Evolutionary conservation across 2,329 filamentous ascomycete genomes (phyloP).

Genomic region (Penicillium sp.): DNA sequence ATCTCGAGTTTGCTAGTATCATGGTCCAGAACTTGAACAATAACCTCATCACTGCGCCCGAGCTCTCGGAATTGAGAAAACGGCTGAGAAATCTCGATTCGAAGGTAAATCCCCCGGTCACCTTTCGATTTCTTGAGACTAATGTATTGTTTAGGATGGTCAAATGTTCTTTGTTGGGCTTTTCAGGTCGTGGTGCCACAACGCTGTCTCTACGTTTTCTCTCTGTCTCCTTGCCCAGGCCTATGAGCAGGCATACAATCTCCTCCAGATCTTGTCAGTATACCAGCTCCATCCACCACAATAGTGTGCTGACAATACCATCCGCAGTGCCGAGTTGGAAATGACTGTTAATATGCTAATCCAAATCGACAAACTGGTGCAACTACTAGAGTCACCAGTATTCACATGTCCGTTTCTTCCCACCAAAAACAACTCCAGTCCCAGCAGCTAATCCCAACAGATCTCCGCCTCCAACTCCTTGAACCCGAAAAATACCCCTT

Average conservation of each 20-base stretch:
- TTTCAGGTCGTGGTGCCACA: slow-evolving; percentile 97
- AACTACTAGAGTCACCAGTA: slow-evolving; percentile 92
- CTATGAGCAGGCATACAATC: slow-evolving; percentile 95
- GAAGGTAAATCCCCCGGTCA: slow-evolving; percentile 52
- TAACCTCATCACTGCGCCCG: slow-evolving; percentile 95
- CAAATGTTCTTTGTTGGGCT: slow-evolving; percentile 93
- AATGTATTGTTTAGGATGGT: slow-evolving; percentile 62
- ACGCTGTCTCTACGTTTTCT: slow-evolving; percentile 95
- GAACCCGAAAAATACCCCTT: slow-evolving; percentile 94
- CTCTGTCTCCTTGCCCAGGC: slow-evolving; percentile 92
- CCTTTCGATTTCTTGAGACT: slow-evolving; percentile 3
- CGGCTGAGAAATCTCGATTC: slow-evolving; percentile 86
- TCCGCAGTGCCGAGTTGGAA: slow-evolving; percentile 80
- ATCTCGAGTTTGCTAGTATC: slow-evolving; percentile 97
- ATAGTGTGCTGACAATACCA: slow-evolving; percentile 25
- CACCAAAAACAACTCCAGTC: not conserved
- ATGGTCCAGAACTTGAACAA: slow-evolving; percentile 99
- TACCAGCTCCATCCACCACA: not conserved
- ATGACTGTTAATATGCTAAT: slow-evolving; percentile 99
- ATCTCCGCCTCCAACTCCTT: slow-evolving; percentile 88
- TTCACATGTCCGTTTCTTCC: slow-evolving; percentile 73
- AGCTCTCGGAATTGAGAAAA: slow-evolving; percentile 86
- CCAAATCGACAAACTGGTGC: slow-evolving; percentile 97
- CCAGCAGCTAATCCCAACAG: slow-evolving; percentile 46
- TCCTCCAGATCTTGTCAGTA: slow-evolving; percentile 87